A percentile compares a stretch with the other conserved stretches of the same genome.
These are phyloP conservation scores for Ophiostoma tasmaniense DNA, from an alignment of 2,329 filamentous ascomycete species.

Conservation along the genomic window DNA sequence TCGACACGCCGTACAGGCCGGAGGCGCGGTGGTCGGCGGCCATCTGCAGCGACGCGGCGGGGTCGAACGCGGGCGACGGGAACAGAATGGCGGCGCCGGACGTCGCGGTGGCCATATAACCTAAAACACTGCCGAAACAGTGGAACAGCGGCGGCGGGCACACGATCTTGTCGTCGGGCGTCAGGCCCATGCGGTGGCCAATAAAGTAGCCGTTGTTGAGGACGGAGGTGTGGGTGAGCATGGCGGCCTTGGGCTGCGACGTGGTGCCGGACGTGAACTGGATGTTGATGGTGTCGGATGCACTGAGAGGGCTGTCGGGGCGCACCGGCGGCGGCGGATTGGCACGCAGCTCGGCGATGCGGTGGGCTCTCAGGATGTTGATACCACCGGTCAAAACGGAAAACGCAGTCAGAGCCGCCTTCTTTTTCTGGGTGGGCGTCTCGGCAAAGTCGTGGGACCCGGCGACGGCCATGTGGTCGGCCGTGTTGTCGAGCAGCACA, in stretches of 20 bases:
- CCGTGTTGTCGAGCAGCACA: conserved; percentile 71
- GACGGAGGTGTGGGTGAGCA: conserved; percentile 75
- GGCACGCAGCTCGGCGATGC: not conserved
- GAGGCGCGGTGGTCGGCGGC: conserved; percentile 46
- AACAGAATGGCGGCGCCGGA: conserved; percentile 72
- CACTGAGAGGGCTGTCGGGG: conserved; percentile 39
- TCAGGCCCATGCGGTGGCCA: conserved; percentile 75
- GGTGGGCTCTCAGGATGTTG: conserved; percentile 8
- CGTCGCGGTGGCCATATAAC: conserved; percentile 93
- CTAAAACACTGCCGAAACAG: conserved; percentile 85
- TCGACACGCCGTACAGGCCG: conserved; percentile 78
- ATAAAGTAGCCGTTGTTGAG: conserved; percentile 88
- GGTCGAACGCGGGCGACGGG: conserved; percentile 79
- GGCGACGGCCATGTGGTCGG: conserved; percentile 34
- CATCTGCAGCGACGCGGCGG: conserved; percentile 57
- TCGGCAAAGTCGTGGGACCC: conserved; percentile 30
- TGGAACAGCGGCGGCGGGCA: conserved; percentile 81
- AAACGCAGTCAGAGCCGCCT: conserved; percentile 39
- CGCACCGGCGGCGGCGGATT: conserved; percentile 26
- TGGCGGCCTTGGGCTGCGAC: conserved; percentile 81
- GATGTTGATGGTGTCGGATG: conserved; percentile 77
- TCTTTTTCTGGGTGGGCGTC: conserved; percentile 11
- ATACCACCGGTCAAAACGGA: conserved; percentile 27
- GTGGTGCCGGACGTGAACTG: conserved; percentile 98
- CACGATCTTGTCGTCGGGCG: conserved; percentile 63